Evolutionary conservation across 106 monocot species (phyloP).

Genomic region (Allium sativum): DNA sequence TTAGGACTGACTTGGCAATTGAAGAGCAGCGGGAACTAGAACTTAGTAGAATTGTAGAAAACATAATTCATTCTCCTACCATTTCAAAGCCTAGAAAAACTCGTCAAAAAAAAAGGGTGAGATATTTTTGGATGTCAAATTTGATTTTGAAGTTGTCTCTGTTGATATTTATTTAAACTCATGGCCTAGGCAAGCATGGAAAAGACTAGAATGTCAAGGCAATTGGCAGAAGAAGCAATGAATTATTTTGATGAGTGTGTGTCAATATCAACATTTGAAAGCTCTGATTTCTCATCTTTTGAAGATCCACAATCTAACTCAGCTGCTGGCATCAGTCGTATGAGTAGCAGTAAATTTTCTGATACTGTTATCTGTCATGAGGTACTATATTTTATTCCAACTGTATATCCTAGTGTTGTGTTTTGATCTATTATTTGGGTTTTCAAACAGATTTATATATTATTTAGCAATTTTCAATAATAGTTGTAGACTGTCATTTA

Average conservation of each 20-base stretch:
- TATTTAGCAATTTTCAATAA: background rate
- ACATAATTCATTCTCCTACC: constrained; percentile 28
- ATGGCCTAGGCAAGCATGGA: constrained; percentile 47
- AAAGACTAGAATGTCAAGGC: constrained; percentile 38
- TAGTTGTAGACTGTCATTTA: too few species aligned
- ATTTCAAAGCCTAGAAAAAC: constrained; percentile 18
- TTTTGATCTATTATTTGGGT: background rate
- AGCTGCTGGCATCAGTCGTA: background rate
- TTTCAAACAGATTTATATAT: background rate
- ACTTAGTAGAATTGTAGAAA: constrained; percentile 48
- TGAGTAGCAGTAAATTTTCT: constrained; percentile 13
- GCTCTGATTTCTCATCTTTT: constrained; percentile 62
- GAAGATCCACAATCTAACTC: constrained; percentile 38
- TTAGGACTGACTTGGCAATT: constrained; percentile 51
- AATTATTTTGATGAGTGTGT: constrained; percentile 93
- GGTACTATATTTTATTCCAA: constrained; percentile 14
- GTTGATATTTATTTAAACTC: background rate
- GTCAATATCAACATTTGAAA: constrained; percentile 74
- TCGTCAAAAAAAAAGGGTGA: constrained; percentile 37
- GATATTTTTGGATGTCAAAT: background rate
- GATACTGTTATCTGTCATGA: constrained; percentile 13
- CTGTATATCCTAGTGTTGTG: background rate
- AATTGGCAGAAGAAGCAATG: constrained; percentile 66
- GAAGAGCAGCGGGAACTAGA: constrained; percentile 58
- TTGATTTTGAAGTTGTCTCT: background rate